Percentiles rank a stretch among this genome's conserved stretches.
phyloP scores from a whole-genome alignment of 2,329 filamentous ascomycete species.

The Chrysosporium queenslandicum region DNA sequence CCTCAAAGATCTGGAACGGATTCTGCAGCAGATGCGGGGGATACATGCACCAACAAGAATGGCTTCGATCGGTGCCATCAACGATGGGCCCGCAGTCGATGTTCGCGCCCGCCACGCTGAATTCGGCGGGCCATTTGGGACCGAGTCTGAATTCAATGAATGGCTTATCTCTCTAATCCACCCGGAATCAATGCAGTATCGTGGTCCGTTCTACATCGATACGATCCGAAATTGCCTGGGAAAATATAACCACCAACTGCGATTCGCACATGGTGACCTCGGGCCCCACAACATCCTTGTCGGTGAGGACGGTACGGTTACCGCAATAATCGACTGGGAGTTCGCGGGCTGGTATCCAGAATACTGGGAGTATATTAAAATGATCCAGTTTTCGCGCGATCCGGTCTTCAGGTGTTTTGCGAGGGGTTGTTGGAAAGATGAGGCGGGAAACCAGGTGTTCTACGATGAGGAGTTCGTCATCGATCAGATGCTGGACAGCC shows the following conservation, averaged over 20 bases:
- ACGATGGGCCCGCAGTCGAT: conserved; percentile 19
- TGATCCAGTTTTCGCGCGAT: conserved; percentile 16
- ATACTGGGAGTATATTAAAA: conserved; percentile 31
- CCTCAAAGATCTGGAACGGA: conserved; percentile 15
- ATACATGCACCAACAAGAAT: conserved; percentile 18
- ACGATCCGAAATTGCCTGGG: conserved; percentile 12
- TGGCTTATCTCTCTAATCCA: conserved; percentile 18
- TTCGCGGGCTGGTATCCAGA: conserved; percentile 31
- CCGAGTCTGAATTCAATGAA: conserved; percentile 22
- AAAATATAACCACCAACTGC: conserved; percentile 19
- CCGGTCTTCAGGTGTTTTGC: conserved; percentile 14
- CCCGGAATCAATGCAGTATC: conserved; percentile 16
- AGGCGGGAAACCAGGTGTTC: conserved; percentile 10
- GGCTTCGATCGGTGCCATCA: conserved; percentile 11
- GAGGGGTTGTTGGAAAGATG: conserved; percentile 14
- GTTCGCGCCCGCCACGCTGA: conserved; percentile 16
- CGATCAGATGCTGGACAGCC: conserved; percentile 15
- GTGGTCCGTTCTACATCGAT: conserved; percentile 17
- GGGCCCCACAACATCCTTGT: conserved; percentile 25
- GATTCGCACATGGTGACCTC: conserved; percentile 25
- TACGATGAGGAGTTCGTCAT: conserved; percentile 12
- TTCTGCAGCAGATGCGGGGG: conserved; percentile 22
- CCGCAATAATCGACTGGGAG: conserved; percentile 31
- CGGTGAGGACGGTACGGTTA: conserved; percentile 8
- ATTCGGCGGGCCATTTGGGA: conserved; percentile 21